phyloP scores from a whole-genome alignment of 345 rosid genomes.

The Sonneratia alba region DNA sequence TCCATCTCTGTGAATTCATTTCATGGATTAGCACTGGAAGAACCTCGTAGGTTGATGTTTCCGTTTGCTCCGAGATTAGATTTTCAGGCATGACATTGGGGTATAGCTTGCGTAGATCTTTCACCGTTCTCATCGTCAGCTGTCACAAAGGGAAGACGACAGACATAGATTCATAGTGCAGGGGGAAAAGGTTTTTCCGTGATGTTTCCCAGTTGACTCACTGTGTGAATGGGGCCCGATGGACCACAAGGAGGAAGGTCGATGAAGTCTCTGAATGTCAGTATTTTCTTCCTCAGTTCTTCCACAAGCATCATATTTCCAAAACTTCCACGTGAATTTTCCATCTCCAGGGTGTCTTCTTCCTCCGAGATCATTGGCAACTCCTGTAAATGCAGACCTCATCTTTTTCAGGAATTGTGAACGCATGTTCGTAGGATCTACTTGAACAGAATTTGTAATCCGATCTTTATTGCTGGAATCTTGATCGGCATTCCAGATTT shows the following conservation, averaged over 20 bases:
- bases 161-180: not conserved
- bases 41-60: constrained; percentile 20
- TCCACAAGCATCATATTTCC: constrained; percentile 17
- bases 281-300: constrained; percentile 29
- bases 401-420: not conserved
- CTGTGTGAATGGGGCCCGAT: constrained; percentile 18
- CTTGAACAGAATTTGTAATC: too few species aligned
- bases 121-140: constrained; percentile 21
- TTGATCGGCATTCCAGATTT: too few species aligned
- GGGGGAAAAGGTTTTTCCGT: not conserved
- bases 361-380: not conserved
- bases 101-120: constrained; percentile 23
- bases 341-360: not conserved
- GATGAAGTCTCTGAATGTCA: constrained; percentile 20
- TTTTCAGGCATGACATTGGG: constrained; percentile 18
- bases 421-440: not conserved
- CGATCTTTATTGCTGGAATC: too few species aligned
- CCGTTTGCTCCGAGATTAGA: constrained; percentile 11
- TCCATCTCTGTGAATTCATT: not conserved
- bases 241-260: constrained; percentile 27
- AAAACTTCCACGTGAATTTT: not conserved
- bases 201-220: constrained; percentile 1
- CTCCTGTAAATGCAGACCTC: not conserved
- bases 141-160: not conserved
- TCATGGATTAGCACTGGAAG: not conserved